Base-by-base conservation (phyloP, 192 early-diverging fungal genomes). In the Mortierella antarctica region DNA sequence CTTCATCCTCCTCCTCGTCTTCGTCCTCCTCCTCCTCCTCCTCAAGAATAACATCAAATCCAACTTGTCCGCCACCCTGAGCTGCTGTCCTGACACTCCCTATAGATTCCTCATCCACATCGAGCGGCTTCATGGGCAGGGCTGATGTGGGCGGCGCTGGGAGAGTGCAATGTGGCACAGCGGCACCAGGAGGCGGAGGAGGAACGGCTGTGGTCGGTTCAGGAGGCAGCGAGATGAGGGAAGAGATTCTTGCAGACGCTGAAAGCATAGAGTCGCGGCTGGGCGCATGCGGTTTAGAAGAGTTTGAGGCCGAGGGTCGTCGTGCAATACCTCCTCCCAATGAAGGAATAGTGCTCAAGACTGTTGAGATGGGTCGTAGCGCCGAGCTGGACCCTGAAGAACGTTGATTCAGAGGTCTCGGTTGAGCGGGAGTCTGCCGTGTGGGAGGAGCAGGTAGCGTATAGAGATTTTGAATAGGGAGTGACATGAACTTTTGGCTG, bases 141-240 rank as follows among this genome's bases (percentile, higher is more conserved):
- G 77, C 77, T 0, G 62, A 61, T n/a, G 77, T 72, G 10, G 77
- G 77, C 49, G 77, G 77, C 9, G 77, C 77, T 45, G 77, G 77
- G 5, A 80, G 48, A 5, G 62, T 14, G 5, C 54, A 23, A 20
- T 62, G n/a, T 46, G 77, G 45, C n/a, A 61, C 18, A 23, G 31
- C 1, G 60, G 60, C 7, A 41, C 45, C 18, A 17, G 40, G 44
- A 8, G 60, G 74, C 5, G 74, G 74, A 6, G 64, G 53, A 63
- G 74, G 74, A 17, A 76, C 66, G 6, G 74, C 55, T 9, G 46
- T 63, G 14, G 63, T 69, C 12, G 67, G 62, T 44, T 21, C 62
- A 13, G 71, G 66, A 7, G 74, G 74, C 23, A 68, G 47, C 0
- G 72, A 20, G 12, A 67, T 67, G 17, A 67, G 44, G 4, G 73